Base-by-base conservation (phyloP, 306 rosid genomes). In the Sphenostylis stenocarpa region DNA sequence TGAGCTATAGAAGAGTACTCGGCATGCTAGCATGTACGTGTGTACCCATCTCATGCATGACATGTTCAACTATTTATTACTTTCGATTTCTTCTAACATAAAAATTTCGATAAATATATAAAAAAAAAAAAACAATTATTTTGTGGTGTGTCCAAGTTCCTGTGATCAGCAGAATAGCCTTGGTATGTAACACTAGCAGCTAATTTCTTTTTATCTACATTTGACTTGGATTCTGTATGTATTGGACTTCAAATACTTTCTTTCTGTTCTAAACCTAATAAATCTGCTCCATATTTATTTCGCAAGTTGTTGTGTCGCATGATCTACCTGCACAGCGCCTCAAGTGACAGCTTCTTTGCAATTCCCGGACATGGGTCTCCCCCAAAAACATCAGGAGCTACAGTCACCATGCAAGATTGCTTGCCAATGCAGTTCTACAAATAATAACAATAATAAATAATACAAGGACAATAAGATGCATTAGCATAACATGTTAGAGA, bases 341-440 rank as follows among this genome's bases (percentile, higher is more conserved):
- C 92, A 43, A 85, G 45, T 48, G 90, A 80, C 58, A 87, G 52
- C 85, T 87, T 92, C 86, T 85, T 90, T 24, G 53, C 65, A 74
- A 28, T 73, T 45, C 85, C 87, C 0, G 86, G 91, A 73, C 90
- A 89, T 43, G 93, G 93, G 64, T 90, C 93, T 78, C 90, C 93
- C 34, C 91, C 91, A 71, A 87, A 85, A 20, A 82, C 87, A 81
- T 82, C 75, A 63, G 88, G 53, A 67, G 85, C 87, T 12, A 85
- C 88, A 2, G 87, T 73, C 43, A 90, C 89, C 20, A 62, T 33
- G 77, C 94, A 87, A 53, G 87, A 81, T 76, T 87, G 86, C 78
- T 84, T 77, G 39, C 88, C 94, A 51, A 89, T 49, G 81, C 94
- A 89, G 64, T 85, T 84, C 91, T 87, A 79, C 62, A 48, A 65